phyloP scores from a whole-genome alignment of 148 eudicot species.

The Dysphania ambrosioides region DNA sequence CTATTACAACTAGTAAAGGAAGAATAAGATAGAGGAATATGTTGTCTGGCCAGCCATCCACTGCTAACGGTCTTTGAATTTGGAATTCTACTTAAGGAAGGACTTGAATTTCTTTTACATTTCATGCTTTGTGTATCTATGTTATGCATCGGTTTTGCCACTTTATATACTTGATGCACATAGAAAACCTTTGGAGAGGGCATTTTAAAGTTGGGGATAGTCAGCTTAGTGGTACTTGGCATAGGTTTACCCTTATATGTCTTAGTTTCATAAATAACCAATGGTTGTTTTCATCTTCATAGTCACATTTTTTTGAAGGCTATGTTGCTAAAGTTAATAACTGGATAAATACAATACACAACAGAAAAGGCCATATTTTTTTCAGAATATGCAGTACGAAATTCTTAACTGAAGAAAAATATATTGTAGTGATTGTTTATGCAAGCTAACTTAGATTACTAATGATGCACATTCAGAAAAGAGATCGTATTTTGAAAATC shows the following conservation, averaged over 20 bases:
- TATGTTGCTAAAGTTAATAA: too few species aligned
- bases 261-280: too few species aligned
- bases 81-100: neutral
- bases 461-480: too few species aligned
- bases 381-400: too few species aligned
- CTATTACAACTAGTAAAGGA: neutral
- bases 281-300: too few species aligned
- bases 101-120: neutral
- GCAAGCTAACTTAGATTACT: too few species aligned
- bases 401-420: too few species aligned
- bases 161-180: neutral
- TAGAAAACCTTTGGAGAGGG: neutral
- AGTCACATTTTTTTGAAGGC: too few species aligned
- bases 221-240: neutral
- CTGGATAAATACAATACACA: too few species aligned
- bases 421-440: too few species aligned
- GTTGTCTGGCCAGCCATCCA: neutral
- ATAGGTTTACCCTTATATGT: neutral
- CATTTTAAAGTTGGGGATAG: neutral
- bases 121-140: neutral
- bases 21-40: neutral
- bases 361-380: too few species aligned
- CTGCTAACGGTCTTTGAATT: neutral
- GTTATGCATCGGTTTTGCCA: neutral
- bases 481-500: too few species aligned